These are phyloP conservation scores for Auriscalpium vulgare DNA, from an alignment of 768 basidiomycete species.

Conservation along the genomic window DNA sequence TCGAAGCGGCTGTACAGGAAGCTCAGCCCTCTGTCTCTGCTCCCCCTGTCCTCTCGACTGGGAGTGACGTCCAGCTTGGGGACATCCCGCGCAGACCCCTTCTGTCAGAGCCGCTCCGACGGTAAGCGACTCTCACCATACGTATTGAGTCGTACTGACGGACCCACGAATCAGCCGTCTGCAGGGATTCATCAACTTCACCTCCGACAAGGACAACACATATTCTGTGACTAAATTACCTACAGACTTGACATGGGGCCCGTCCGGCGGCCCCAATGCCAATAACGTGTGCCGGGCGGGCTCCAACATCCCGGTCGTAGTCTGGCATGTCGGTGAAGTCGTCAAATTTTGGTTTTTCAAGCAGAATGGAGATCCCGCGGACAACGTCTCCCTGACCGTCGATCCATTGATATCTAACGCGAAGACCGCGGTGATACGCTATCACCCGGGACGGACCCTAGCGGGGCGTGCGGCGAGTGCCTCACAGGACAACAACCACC, in stretches of 20 bases:
- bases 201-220: not conserved
- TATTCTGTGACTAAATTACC: not conserved
- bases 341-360: not conserved
- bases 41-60: not conserved
- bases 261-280: not conserved
- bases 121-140: not conserved
- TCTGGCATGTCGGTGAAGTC: not conserved
- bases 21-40: not conserved
- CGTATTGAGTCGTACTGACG: too few species aligned
- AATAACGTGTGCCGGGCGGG: not conserved
- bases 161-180: not conserved
- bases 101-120: not conserved
- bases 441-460: too few species aligned
- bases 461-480: too few species aligned
- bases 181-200: not conserved
- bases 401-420: not conserved
- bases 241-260: not conserved
- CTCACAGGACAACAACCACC: too few species aligned
- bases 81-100: not conserved
- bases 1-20: not conserved
- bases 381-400: not conserved
- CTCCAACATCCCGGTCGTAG: not conserved
- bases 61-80: not conserved
- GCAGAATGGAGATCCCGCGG: not conserved
- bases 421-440: too few species aligned